These are phyloP conservation scores for Aphanomyces euteiches DNA, from an alignment of 352 stramenopile genomes.

Conservation along the genomic window DNA sequence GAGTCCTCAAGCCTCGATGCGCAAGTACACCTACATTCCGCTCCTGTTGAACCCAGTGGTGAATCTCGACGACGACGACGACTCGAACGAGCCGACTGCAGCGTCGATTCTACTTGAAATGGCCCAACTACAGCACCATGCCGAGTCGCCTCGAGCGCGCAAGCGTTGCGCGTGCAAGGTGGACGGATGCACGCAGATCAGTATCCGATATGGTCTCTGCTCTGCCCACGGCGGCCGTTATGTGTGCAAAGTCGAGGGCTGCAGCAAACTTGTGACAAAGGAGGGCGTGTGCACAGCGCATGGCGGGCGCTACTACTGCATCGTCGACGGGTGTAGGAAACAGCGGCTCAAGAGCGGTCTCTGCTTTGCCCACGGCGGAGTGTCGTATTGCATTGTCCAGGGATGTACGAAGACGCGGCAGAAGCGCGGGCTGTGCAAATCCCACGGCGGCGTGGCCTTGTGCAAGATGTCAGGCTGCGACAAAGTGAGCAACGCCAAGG, in stretches of 20 bases:
- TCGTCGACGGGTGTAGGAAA: constrained; percentile 77
- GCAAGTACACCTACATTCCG: constrained; percentile 26
- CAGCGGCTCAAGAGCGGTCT: constrained; percentile 71
- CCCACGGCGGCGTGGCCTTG: constrained; percentile 17
- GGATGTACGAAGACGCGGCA: constrained; percentile 43
- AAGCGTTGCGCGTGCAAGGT: constrained; percentile 39
- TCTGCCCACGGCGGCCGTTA: constrained; percentile 66
- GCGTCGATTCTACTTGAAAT: constrained; percentile 24
- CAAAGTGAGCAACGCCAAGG: constrained; percentile 25
- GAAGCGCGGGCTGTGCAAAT: constrained; percentile 39
- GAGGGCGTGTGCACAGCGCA: constrained; percentile 46
- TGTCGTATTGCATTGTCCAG: constrained; percentile 31
- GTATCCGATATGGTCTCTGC: constrained; percentile 72
- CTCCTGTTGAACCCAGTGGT: constrained; percentile 22
- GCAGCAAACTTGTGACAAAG: constrained; percentile 69
- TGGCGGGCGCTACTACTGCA: constrained; percentile 71
- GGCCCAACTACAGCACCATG: background rate
- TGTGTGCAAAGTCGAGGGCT: constrained; percentile 70
- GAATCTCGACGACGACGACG: background rate
- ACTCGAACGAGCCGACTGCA: background rate
- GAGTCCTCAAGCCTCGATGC: background rate
- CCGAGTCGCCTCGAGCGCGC: background rate
- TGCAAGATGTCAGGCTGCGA: constrained; percentile 16
- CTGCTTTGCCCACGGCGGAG: constrained; percentile 44
- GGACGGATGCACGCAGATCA: constrained; percentile 63